A percentile compares a stretch with the other conserved stretches of the same genome.
phyloP scores from a whole-genome alignment of 2,329 filamentous ascomycete species.

The Cadophora sp. region DNA sequence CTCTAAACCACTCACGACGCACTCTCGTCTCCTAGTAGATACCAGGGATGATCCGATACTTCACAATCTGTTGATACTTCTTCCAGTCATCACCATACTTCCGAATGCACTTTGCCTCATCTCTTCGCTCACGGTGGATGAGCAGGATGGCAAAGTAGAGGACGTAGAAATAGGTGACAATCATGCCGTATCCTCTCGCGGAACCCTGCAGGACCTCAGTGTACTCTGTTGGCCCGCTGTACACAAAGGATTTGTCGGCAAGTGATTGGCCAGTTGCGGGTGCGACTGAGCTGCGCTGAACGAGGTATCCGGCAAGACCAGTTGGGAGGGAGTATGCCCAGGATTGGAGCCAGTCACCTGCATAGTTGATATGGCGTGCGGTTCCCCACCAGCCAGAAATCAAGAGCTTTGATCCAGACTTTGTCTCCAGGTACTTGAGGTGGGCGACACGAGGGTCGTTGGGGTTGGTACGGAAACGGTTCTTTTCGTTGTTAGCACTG shows the following conservation, averaged over 20 bases:
- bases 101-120: constrained; percentile 87
- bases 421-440: constrained; percentile 86
- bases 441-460: constrained; percentile 79
- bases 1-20: not conserved
- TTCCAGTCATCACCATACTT: constrained; percentile 97
- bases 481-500: constrained; percentile 93
- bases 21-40: constrained; percentile 66
- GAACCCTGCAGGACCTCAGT: constrained; percentile 73
- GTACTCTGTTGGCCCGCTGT: constrained; percentile 59
- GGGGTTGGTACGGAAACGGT: constrained; percentile 88
- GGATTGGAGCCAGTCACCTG: constrained; percentile 93
- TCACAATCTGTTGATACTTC: constrained; percentile 82
- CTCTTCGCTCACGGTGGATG: constrained; percentile 83
- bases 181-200: constrained; percentile 81
- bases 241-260: constrained; percentile 60
- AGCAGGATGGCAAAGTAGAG: constrained; percentile 89
- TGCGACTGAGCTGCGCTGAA: constrained; percentile 58
- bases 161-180: constrained; percentile 94
- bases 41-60: constrained; percentile 75
- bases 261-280: constrained; percentile 57
- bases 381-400: constrained; percentile 92
- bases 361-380: constrained; percentile 93
- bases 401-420: constrained; percentile 79
- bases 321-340: constrained; percentile 93
- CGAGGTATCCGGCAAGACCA: constrained; percentile 80